phyloP scores from a whole-genome alignment of 768 basidiomycete genomes.

The Galerina sulciceps region DNA sequence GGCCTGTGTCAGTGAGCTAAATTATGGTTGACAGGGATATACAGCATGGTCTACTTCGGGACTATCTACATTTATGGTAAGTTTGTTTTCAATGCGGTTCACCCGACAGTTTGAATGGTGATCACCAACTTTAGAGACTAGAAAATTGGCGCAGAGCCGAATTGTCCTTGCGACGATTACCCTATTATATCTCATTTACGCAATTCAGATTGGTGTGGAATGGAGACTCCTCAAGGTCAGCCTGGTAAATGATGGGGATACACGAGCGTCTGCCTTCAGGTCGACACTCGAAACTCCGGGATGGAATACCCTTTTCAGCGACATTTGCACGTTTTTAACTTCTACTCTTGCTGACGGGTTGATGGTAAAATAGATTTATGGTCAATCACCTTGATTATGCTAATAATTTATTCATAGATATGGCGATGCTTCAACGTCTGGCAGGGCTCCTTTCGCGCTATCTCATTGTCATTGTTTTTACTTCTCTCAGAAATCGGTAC shows the following conservation, averaged over 20 bases:
- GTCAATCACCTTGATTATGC: too few relatives aligned
- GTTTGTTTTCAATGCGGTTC: not conserved
- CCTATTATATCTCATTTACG: not conserved
- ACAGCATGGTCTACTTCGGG: not conserved
- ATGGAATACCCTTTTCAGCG: not conserved
- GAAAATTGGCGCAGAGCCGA: not conserved
- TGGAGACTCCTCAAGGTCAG: not conserved
- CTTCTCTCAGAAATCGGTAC: not conserved
- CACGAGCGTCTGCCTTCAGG: not conserved
- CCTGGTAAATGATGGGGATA: not conserved
- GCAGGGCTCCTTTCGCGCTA: not conserved
- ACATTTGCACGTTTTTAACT: not conserved
- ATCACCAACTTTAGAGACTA: not conserved
- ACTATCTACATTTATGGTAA: not conserved
- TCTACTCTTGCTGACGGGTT: not conserved
- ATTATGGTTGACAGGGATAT: not conserved
- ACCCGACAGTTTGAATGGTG: too few relatives aligned
- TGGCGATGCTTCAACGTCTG: not conserved
- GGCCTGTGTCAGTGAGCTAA: not conserved
- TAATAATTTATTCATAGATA: not conserved
- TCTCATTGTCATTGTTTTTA: not conserved
- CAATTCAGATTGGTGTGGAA: not conserved
- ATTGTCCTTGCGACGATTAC: not conserved
- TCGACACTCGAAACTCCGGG: not conserved
- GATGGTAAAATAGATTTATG: not conserved